Conservation (phyloP, 1,284 basidiomycete species). For the Ustilago curta region DNA sequence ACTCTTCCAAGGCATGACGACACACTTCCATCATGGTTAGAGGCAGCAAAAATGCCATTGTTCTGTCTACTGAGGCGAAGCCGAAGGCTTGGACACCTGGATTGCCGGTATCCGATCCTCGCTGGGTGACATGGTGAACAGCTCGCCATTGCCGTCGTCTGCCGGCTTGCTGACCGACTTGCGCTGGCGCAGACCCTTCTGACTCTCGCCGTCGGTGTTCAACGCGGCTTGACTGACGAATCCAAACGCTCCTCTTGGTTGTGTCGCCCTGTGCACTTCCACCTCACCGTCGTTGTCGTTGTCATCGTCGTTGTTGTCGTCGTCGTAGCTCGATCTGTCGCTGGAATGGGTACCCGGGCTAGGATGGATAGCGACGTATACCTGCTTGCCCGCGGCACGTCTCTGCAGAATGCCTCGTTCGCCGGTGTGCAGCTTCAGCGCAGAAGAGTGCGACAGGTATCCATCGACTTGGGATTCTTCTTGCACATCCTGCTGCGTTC, state of each 20-base stretch:
- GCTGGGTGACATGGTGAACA: background rate
- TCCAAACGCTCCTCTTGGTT: conserved; percentile 7
- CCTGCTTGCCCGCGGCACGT: conserved; percentile 4
- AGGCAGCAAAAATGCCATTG: too few relatives aligned
- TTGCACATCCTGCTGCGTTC: background rate
- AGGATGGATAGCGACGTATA: background rate
- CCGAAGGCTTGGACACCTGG: conserved; percentile 27
- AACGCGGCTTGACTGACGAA: conserved; percentile 31
- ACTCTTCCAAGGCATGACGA: too few relatives aligned
- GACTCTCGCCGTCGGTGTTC: conserved; percentile 17
- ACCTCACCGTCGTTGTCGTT: background rate
- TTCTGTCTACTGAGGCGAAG: too few relatives aligned
- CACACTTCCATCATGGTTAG: too few relatives aligned
- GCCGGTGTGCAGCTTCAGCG: conserved; percentile 9
- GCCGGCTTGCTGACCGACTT: conserved; percentile 16
- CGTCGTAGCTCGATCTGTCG: background rate
- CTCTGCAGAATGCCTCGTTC: conserved; percentile 8
- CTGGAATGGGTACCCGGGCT: background rate
- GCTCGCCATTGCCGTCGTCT: background rate
- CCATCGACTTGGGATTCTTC: conserved; percentile 3
- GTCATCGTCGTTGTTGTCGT: too few relatives aligned
- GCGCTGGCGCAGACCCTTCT: conserved; percentile 24
- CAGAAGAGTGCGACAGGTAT: conserved; percentile 10
- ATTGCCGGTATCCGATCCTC: conserved; percentile 21
- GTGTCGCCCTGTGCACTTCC: background rate